phyloP scores from a whole-genome alignment of 805 yeast species.

The Spathaspora boniae region DNA sequence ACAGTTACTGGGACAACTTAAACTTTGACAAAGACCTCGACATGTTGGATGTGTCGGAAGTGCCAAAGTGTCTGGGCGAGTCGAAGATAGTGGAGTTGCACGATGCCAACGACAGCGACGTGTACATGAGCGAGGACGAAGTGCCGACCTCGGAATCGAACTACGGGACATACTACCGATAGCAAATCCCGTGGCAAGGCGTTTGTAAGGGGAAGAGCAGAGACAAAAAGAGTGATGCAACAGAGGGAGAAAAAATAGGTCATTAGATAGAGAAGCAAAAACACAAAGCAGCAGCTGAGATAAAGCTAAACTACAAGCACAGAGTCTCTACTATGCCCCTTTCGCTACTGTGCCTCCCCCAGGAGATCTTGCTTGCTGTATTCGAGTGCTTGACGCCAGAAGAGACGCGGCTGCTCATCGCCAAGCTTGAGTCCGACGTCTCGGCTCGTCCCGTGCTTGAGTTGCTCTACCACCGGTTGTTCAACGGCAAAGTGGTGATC shows the following conservation, averaged over 20 bases:
- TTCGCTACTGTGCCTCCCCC: conserved; percentile 13
- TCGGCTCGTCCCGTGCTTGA: neutral
- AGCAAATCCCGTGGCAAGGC: too few relatives aligned
- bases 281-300: too few relatives aligned
- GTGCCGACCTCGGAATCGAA: neutral
- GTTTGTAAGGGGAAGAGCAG: conserved; percentile 1
- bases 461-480: conserved; percentile 9
- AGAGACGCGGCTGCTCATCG: conserved; percentile 12
- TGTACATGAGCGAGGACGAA: conserved; percentile 1
- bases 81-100: conserved; percentile 1
- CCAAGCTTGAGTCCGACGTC: neutral
- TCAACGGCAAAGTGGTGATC: conserved; percentile 6
- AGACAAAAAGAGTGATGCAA: neutral
- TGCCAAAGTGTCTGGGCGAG: too few relatives aligned
- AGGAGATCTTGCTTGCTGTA: conserved; percentile 17
- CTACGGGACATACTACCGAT: neutral
- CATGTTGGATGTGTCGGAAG: conserved; percentile 23
- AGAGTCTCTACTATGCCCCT: too few relatives aligned
- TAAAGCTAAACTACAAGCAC: too few relatives aligned
- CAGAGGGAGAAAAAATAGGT: conserved; percentile 1
- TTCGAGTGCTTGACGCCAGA: conserved; percentile 12
- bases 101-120: conserved; percentile 3
- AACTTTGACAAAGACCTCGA: conserved; percentile 23
- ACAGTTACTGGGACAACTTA: conserved; percentile 36
- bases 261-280: too few relatives aligned